A percentile compares a stretch with the other conserved stretches of the same genome.
phyloP scores from a whole-genome alignment of 169 alveolate genomes.

The Plasmodium gaboni region DNA sequence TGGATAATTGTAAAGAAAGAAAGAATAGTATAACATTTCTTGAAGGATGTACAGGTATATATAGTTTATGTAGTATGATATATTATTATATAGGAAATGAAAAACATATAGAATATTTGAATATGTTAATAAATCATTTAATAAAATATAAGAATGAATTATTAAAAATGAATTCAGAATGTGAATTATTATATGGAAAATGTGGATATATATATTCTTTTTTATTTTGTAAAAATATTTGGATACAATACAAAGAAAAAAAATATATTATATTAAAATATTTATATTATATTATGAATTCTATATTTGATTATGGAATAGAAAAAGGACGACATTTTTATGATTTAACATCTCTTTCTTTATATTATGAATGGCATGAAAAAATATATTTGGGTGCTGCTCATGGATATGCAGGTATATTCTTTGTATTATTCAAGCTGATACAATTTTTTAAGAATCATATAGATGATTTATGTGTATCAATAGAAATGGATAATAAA shows the following conservation, averaged over 20 bases:
- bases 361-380: conserved; percentile 62
- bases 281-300: conserved; percentile 40
- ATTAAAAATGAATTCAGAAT: conserved; percentile 23
- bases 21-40: conserved; percentile 34
- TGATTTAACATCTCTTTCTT: conserved; percentile 29
- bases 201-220: conserved; percentile 69
- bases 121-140: conserved; percentile 26
- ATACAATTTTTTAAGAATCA: conserved; percentile 23
- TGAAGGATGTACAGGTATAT: conserved; percentile 41
- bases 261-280: conserved; percentile 25
- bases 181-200: conserved; percentile 73
- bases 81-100: conserved; percentile 51
- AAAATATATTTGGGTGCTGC: conserved; percentile 64
- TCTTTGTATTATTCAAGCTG: conserved; percentile 29
- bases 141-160: conserved; percentile 21
- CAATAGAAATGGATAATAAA: not conserved
- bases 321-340: not conserved
- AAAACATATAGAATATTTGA: conserved; percentile 21
- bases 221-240: conserved; percentile 52
- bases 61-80: conserved; percentile 30
- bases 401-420: conserved; percentile 72
- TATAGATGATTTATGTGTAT: conserved; percentile 32
- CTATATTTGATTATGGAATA: conserved; percentile 69
- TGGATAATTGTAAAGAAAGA: conserved; percentile 10
- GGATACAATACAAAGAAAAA: conserved; percentile 18